Conservation (phyloP, 805 yeast genomes). For the Wickerhamiella azymoides region DNA sequence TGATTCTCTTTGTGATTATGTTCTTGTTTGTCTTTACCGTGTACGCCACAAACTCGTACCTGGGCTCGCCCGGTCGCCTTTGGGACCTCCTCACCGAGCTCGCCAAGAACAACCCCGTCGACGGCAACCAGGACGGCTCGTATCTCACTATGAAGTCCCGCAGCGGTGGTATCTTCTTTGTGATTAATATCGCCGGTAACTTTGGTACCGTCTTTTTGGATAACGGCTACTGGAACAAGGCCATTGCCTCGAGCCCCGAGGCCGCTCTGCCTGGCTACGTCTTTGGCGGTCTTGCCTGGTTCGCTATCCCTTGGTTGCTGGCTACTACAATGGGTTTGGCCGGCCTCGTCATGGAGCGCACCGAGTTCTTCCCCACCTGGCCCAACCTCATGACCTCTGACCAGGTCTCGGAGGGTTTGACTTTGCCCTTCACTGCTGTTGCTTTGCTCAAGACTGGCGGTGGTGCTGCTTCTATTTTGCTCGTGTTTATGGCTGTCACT, state of each 20-base stretch:
- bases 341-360: conserved; percentile 54
- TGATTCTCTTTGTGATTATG: conserved; percentile 62
- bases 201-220: conserved; percentile 82
- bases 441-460: conserved; percentile 81
- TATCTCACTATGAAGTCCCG: conserved; percentile 78
- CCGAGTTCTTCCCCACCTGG: conserved; percentile 66
- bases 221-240: conserved; percentile 81
- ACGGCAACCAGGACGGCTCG: conserved; percentile 75
- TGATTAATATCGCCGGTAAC: conserved; percentile 77
- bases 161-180: conserved; percentile 79
- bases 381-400: conserved; percentile 51
- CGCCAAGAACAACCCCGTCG: conserved; percentile 48
- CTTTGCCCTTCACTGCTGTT: conserved; percentile 56
- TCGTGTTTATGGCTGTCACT: conserved; percentile 85
- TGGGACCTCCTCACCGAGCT: conserved; percentile 53
- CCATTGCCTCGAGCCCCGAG: conserved; percentile 71
- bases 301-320: conserved; percentile 71
- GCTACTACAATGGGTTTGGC: conserved; percentile 84
- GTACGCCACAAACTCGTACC: conserved; percentile 48
- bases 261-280: conserved; percentile 81
- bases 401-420: conserved; percentile 68
- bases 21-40: conserved; percentile 70
- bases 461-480: conserved; percentile 63
- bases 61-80: conserved; percentile 75
- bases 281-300: conserved; percentile 82